phyloP scores from a whole-genome alignment of 192 early-diverging fungal genomes.

The Rhizoclosmatium globosum region DNA sequence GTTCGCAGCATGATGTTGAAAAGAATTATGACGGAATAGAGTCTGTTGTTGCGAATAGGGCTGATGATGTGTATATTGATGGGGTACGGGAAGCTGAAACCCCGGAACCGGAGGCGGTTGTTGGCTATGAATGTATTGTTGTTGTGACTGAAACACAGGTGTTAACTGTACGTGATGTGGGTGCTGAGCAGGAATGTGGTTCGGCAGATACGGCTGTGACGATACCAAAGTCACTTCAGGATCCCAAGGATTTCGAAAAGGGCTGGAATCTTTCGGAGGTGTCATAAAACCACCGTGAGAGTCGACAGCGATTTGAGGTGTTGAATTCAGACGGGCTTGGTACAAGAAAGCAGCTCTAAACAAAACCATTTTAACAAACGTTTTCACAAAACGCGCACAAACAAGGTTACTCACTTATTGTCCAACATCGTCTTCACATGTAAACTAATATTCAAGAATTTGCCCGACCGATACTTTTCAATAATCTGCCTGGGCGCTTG shows the following conservation, averaged over 20 bases:
- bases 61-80: background rate
- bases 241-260: conserved; percentile 9
- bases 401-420: conserved; percentile 5
- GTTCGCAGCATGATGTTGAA: too few species aligned
- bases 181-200: background rate
- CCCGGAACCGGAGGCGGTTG: conserved; percentile 3
- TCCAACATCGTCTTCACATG: conserved; percentile 19
- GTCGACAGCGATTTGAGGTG: background rate
- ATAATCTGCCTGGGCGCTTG: conserved; percentile 25
- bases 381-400: background rate
- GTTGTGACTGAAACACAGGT: background rate
- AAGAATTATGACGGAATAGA: too few species aligned
- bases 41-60: background rate
- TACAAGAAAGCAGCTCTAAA: background rate
- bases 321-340: background rate
- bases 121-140: background rate
- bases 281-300: conserved; percentile 9
- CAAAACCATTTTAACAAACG: background rate
- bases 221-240: background rate
- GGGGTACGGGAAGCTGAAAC: background rate
- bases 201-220: background rate
- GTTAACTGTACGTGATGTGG: background rate
- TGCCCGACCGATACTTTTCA: conserved; percentile 19
- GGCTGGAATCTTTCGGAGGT: conserved; percentile 33
- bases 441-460: conserved; percentile 27